A percentile compares a stretch with the other conserved stretches of the same genome.
Evolutionary conservation across 768 basidiomycete species (phyloP).

Genomic region (Ramaria sp.): DNA sequence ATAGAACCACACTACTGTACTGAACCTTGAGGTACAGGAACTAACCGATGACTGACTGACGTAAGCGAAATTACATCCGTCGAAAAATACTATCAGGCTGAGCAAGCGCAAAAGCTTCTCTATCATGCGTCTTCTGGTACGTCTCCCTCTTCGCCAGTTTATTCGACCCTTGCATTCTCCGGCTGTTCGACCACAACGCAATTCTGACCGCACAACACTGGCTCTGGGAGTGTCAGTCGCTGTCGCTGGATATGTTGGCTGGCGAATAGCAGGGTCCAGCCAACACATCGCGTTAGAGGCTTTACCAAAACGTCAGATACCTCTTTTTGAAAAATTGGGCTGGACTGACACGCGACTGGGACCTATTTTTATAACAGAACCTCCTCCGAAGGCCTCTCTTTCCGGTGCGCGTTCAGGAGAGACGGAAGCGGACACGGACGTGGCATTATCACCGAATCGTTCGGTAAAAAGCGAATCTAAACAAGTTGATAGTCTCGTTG

Average conservation of each 20-base stretch:
- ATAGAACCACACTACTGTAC: neutral
- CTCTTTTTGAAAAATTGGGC: neutral
- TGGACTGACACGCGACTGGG: neutral
- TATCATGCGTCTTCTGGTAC: neutral
- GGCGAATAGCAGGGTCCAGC: conserved; percentile 31
- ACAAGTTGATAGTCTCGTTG: neutral
- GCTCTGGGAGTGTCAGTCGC: conserved; percentile 26
- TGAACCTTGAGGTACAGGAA: neutral
- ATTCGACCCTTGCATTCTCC: neutral
- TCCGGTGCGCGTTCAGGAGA: conserved; percentile 1
- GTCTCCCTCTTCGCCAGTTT: neutral
- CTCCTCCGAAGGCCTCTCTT: conserved; percentile 17
- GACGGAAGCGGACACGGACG: conserved; percentile 16
- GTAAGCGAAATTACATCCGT: neutral
- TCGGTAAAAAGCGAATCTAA: neutral
- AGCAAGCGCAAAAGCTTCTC: neutral
- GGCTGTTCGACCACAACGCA: neutral
- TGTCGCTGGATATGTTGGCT: conserved; percentile 36
- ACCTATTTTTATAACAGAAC: neutral
- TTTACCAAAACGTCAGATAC: conserved; percentile 13
- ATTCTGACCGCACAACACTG: neutral
- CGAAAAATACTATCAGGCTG: neutral
- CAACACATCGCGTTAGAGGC: conserved; percentile 40
- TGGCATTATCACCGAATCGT: neutral
- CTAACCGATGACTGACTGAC: neutral